Evolutionary conservation across 2,329 filamentous ascomycete species (phyloP), one percentile per base, ranked within the genome.

Genomic region (Fusarium circinatum): DNA sequence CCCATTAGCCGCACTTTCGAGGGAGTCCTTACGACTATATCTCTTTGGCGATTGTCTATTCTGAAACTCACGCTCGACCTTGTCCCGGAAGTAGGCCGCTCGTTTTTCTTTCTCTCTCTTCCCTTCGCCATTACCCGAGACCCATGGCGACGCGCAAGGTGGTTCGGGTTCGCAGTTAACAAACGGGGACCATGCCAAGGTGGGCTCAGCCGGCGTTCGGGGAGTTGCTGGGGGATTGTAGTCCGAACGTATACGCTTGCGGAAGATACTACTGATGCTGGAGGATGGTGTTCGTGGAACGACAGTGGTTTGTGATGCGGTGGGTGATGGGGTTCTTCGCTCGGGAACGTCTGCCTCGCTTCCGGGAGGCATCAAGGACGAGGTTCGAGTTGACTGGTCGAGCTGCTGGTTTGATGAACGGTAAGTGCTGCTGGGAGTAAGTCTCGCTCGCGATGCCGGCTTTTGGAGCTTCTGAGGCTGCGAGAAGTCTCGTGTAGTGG

Each of bases 161-260:
- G 71, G 73, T 22, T 68, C 62, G 13, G 45, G 47, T n/a, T 66
- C 49, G 7, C 61, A 47, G n/a, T 78, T 69, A 6, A 78, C 75
- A 48, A 80, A 80, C 18, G 78, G 78, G 28, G 62, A 66, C 78
- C 78, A 80, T 39, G 78, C 70, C 24, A 72, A 47, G 36, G 56
- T 61, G 13, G 78, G 78, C 4, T 70, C 74, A 12, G 61, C 45
- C 7, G 77, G 73, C 10, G 73, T 78, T 56, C 54, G 57, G 17
- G 76, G 76, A 14, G 71, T 71, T 45, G 60, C 59, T 44, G 68
- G 68, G 9, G 51, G 65, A 3, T 62, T 60, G 32, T 75, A 39
- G 11, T 78, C 78, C 38, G 74, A 70, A 42, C 72, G 74, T 30
- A 68, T 68, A 39, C 75, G 74, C 41, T 75, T 80, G 26, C 78